phyloP scores from a whole-genome alignment of 768 basidiomycete species.

The Pleurotus ostreatus region DNA sequence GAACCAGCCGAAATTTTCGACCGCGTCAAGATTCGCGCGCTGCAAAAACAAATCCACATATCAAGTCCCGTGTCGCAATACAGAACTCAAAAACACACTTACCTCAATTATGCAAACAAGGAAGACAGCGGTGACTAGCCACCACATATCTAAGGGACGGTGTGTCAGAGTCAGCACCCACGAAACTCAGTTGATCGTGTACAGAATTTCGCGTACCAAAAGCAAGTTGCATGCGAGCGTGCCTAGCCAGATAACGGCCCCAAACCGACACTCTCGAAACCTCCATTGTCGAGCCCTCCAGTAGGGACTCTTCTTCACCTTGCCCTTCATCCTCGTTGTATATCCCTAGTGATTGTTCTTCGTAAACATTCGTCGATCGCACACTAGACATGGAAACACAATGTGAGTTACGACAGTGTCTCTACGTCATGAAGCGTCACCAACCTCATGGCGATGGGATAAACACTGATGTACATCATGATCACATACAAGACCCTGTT shows the following conservation, averaged over 20 bases:
- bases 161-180: background rate
- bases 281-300: constrained; percentile 45
- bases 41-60: constrained; percentile 18
- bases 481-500: constrained; percentile 46
- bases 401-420: background rate
- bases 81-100: constrained; percentile 12
- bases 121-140: constrained; percentile 82
- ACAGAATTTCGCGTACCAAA: constrained; percentile 55
- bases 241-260: constrained; percentile 76
- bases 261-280: constrained; percentile 61
- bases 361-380: constrained; percentile 91
- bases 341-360: constrained; percentile 86
- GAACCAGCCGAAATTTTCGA: constrained; percentile 63
- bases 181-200: background rate
- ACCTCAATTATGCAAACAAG: constrained; percentile 94
- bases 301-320: constrained; percentile 40
- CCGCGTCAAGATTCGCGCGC: constrained; percentile 56
- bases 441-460: constrained; percentile 80
- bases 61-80: background rate
- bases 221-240: constrained; percentile 83
- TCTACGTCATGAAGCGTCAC: constrained; percentile 4
- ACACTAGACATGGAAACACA: constrained; percentile 45
- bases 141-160: constrained; percentile 84
- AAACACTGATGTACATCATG: constrained; percentile 92
- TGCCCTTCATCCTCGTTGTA: constrained; percentile 54